A percentile compares a stretch with the other conserved stretches of the same genome.
Evolutionary conservation across 1,139 yeast species (phyloP).

Genomic region (Pichia sp.): DNA sequence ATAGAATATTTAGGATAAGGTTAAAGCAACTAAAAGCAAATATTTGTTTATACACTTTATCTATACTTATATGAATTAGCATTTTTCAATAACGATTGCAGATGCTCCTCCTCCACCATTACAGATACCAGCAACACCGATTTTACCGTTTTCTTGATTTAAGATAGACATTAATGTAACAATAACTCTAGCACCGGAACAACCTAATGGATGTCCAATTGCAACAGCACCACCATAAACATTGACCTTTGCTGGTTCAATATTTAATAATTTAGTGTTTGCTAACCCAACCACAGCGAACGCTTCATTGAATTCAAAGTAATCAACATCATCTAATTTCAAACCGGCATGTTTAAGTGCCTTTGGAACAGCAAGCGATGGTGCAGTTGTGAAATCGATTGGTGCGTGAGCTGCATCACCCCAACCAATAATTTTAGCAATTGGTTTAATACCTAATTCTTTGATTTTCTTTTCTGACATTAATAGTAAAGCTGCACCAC

Average conservation of each 20-base stretch:
- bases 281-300: constrained; percentile 95
- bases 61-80: no score
- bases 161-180: constrained; percentile 76
- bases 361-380: constrained; percentile 89
- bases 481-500: constrained; percentile 90
- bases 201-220: constrained; percentile 93
- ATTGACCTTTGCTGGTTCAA: constrained; percentile 68
- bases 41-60: no score
- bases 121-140: constrained; percentile 94
- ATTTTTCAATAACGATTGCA: constrained; percentile 63
- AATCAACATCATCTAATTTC: constrained; percentile 56
- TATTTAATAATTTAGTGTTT: constrained; percentile 65
- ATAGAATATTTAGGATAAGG: no score
- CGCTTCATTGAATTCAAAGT: constrained; percentile 93
- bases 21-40: no score
- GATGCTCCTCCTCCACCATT: constrained; percentile 99
- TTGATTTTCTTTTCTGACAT: constrained; percentile 77
- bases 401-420: constrained; percentile 98
- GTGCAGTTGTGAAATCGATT: constrained; percentile 90
- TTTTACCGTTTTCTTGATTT: constrained; percentile 75
- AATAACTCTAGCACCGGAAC: constrained; percentile 94
- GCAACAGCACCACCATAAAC: constrained; percentile 99
- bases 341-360: constrained; percentile 85
- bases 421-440: constrained; percentile 88
- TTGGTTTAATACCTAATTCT: constrained; percentile 80